Evolutionary conservation across 768 basidiomycete genomes (phyloP), one percentile per base, ranked within the genome.

Genomic region (Tubosaeta sp.): DNA sequence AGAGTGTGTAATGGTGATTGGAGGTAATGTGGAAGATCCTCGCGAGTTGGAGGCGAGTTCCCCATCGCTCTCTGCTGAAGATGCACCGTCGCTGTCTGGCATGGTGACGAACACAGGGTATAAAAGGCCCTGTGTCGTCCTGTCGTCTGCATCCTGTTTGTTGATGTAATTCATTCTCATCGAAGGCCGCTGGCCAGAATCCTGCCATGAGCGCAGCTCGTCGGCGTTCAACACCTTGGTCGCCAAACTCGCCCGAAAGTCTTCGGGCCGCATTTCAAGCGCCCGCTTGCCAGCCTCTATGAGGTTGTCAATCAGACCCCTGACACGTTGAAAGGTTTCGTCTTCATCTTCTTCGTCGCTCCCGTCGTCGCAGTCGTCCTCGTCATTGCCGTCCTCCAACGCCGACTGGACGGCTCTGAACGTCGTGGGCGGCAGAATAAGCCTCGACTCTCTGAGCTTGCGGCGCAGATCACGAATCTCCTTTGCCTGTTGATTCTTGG

Each of bases 401-500:
- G 73, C 64, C 2, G 83, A 79, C 54, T 78, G 77, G 59, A 85
- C 75, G 26, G 76, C 82, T 39, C 73, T 75, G 64, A 72, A 90
- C 0, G 80, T 71, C 67, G 75, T 3, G 89, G 88, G 2, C 16
- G 90, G 90, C 1, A 93, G 77, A 39, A 84, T 82, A 26, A 92
- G 80, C 13, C 89, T 78, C 10, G 88, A 84, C 63, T 94, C 91
- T 50, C 93, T 84, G 43, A 95, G 73, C 61, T 84, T 89, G 31
- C 91, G 82, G 13, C 86, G 82, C 16, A 95, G 75, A 38, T 92
- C 89, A 19, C 88, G 81, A 47, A 95, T 93, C 70, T 95, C 93
- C 57, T 82, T 84, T 7, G 85, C 82, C 62, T 95, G 92, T 27
- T 78, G 79, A 58, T 86, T 81, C 69, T 91, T 92, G 32, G 82